These are phyloP conservation scores for Tetrahymena malaccensis DNA, from an alignment of 73 alveolate genomes.

Conservation along the genomic window DNA sequence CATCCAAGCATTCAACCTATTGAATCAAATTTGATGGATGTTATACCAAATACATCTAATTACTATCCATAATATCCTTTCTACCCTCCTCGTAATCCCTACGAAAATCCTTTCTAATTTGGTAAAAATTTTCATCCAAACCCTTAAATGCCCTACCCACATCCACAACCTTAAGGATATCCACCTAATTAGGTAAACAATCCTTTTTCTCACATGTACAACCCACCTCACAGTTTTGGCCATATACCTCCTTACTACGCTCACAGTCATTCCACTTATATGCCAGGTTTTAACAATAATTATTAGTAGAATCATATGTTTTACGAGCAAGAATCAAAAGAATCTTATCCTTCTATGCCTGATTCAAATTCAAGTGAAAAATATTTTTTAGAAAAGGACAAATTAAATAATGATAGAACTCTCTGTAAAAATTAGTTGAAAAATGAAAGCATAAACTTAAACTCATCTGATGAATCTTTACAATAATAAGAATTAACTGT, in stretches of 20 bases:
- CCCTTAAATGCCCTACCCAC: not conserved
- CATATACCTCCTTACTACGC: not conserved
- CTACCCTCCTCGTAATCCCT: not conserved
- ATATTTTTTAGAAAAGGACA: not conserved
- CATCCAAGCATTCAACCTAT: not conserved
- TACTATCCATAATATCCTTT: not conserved
- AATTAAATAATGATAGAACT: not conserved
- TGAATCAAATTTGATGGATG: not conserved
- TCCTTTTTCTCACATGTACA: not conserved
- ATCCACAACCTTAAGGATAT: not conserved
- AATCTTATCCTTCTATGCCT: not conserved
- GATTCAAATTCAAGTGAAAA: not conserved
- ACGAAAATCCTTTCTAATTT: not conserved
- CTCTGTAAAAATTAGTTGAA: not conserved
- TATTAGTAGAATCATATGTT: not conserved
- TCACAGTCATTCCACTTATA: not conserved
- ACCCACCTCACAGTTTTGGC: not conserved
- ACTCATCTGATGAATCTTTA: not conserved
- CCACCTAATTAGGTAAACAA: not conserved
- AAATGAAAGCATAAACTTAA: not conserved
- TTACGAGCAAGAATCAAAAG: not conserved
- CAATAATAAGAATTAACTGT: not conserved
- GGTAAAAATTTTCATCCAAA: no score
- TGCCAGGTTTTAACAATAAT: not conserved
- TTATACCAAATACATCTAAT: not conserved